Conservation (phyloP, 306 rosid genomes). For the Acmispon strigosus region DNA sequence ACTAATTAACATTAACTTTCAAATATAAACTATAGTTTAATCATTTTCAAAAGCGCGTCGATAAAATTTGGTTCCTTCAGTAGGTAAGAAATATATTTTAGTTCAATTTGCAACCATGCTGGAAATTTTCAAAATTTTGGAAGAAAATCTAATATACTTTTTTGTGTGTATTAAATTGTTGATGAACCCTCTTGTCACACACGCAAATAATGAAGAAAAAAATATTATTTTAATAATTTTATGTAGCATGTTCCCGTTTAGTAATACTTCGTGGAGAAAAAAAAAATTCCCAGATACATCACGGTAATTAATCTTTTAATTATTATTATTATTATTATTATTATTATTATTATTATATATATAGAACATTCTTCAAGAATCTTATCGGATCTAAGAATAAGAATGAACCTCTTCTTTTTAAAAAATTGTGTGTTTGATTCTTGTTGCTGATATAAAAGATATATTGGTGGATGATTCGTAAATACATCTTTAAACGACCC, state of each 20-base stretch:
- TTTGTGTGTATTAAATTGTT: no score
- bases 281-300: no score
- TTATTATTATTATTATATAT: background rate
- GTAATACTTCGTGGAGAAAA: no score
- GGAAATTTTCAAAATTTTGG: background rate
- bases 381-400: constrained; percentile 13
- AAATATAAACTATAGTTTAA: background rate
- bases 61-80: background rate
- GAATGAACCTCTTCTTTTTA: no score
- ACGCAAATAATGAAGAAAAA: background rate
- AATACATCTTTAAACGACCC: no score
- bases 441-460: no score
- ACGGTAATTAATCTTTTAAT: background rate
- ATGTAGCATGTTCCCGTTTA: no score
- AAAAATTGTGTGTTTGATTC: no score
- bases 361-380: constrained; percentile 12
- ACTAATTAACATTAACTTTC: background rate
- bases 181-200: background rate
- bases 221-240: no score
- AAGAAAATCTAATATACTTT: background rate
- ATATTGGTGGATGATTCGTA: no score
- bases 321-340: background rate
- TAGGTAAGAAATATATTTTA: background rate
- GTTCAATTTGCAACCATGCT: background rate
- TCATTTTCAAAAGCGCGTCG: constrained; percentile 1